Base-by-base conservation (phyloP, 1,284 basidiomycete genomes). In the Apiotrichum gracile region DNA sequence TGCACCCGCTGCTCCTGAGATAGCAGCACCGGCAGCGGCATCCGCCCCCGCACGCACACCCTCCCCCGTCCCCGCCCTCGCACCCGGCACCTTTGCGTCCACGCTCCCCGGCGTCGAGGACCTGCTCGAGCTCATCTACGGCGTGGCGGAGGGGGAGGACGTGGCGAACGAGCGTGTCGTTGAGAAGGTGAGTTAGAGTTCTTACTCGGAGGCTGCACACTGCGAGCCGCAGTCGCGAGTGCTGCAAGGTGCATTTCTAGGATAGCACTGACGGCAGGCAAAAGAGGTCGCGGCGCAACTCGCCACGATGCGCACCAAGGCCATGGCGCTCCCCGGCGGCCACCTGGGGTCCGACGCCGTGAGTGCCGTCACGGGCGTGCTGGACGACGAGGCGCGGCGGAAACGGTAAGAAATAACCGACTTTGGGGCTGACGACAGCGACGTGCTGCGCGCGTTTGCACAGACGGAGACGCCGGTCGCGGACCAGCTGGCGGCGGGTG, bases 81-180 rank as follows among this genome's bases (percentile, higher is more conserved):
- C 51, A 12, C 38, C 52, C 5, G 57, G 51, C 13, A 58, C 57
- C 17, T 58, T 58, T 43, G 17, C 50, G 5, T 55, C 57, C 25
- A 40, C 52, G 25, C 53, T 58, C 9, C 57, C 53, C 0, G 40
- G 17, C 2, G 50, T 58, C 14, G 57, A 55, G 51, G 57, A 58
- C 34, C 31, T 58, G 5, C 47, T 58, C 16, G 52, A 49, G 34
- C 34, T 49, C 19, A 39, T 58, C 25, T 58, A 55, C 37, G 42
- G 47, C 8, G 12, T 58, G 8, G 42, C 50, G 7, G 57, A 52
- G 13, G 57, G 57, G 5, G 43, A 34, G 10, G 45, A 22, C 4
- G 37, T 41, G 16, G 38, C 35, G 21, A 52, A 33, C 4, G 52
- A 54, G 33, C 49, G 41, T 31, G 53, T 58, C 17, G 50, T 47